Conservation (phyloP, 2,329 filamentous ascomycete species). For the Alternaria arbusti region DNA sequence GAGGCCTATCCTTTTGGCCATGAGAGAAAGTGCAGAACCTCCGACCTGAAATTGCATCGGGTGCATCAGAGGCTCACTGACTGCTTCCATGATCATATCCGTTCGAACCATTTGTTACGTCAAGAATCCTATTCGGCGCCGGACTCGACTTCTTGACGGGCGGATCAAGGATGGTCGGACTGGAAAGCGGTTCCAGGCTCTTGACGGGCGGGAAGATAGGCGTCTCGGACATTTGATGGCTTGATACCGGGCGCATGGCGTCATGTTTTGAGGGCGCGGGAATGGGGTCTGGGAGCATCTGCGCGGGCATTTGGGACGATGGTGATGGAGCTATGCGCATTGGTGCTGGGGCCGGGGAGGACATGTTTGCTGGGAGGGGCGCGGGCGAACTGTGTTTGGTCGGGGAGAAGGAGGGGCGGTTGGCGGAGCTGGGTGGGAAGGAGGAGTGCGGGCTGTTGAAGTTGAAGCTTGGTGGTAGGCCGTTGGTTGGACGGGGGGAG, state of each 20-base stretch:
- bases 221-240: conserved; percentile 42
- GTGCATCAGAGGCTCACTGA: neutral
- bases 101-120: neutral
- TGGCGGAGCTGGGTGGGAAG: conserved; percentile 48
- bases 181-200: conserved; percentile 64
- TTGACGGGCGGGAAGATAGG: conserved; percentile 65
- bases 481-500: conserved; percentile 44
- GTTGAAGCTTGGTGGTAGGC: conserved; percentile 38
- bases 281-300: conserved; percentile 44
- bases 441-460: conserved; percentile 56
- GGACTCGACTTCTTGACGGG: conserved; percentile 60
- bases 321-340: conserved; percentile 39
- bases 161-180: conserved; percentile 64
- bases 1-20: neutral
- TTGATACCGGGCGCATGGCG: conserved; percentile 40
- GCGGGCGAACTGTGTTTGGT: conserved; percentile 50
- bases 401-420: conserved; percentile 46
- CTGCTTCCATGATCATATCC: neutral
- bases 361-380: conserved; percentile 41
- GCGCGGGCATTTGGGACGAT: conserved; percentile 37
- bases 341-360: conserved; percentile 37
- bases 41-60: too few species aligned
- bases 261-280: conserved; percentile 58
- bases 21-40: neutral
- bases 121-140: conserved; percentile 10